Evolutionary conservation across 106 monocot genomes (phyloP).

Genomic region (Iris macrosiphon): DNA sequence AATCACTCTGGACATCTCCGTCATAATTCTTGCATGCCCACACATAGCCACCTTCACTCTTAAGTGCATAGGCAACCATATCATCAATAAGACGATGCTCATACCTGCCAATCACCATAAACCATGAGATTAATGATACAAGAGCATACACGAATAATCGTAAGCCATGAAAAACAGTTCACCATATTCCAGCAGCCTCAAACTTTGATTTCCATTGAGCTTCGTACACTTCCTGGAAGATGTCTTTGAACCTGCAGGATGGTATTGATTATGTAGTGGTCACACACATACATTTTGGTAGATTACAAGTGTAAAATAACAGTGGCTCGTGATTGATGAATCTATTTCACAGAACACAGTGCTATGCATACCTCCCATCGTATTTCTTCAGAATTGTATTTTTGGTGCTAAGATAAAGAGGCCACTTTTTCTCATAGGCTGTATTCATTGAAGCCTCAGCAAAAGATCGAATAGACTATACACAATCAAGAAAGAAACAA

Average conservation of each 20-base stretch:
- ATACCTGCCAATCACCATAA: slow-evolving; percentile 31
- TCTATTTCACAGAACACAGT: no score
- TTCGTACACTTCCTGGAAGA: slow-evolving; percentile 63
- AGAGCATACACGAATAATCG: not conserved
- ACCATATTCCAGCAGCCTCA: slow-evolving; percentile 62
- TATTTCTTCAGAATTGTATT: slow-evolving; percentile 69
- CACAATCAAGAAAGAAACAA: not conserved
- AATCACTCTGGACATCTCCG: slow-evolving; percentile 83
- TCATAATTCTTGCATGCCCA: slow-evolving; percentile 83
- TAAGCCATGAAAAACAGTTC: not conserved
- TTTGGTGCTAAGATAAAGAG: slow-evolving; percentile 65
- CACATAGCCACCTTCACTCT: slow-evolving; percentile 59
- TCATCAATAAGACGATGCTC: slow-evolving; percentile 69
- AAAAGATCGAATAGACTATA: slow-evolving; percentile 49
- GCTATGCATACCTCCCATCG: slow-evolving; percentile 47
- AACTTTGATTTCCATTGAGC: slow-evolving; percentile 37
- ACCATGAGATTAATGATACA: not conserved
- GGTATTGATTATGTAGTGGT: not conserved
- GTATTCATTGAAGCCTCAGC: slow-evolving; percentile 58
- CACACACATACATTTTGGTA: not conserved
- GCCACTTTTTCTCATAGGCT: slow-evolving; percentile 57
- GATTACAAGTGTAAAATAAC: no score
- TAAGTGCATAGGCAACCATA: slow-evolving; percentile 68
- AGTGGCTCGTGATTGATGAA: no score
- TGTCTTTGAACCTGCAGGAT: slow-evolving; percentile 44